Base-by-base conservation (phyloP, 192 early-diverging fungal genomes). In the Cetraspora pellucida region DNA sequence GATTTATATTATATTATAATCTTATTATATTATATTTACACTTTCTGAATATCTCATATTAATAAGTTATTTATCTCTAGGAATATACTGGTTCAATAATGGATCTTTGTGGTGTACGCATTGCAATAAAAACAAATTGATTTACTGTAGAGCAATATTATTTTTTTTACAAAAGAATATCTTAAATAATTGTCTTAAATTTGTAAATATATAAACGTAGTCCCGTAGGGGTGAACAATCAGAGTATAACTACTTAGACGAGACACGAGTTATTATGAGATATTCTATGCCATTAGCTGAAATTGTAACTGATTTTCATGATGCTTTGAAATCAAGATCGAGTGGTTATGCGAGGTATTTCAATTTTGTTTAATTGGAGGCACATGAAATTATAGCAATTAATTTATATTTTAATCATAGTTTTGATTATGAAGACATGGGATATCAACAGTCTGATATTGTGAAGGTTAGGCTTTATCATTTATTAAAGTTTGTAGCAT, bases 391-490 rank as follows among this genome's bases (percentile, higher is more conserved):
- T 69, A 73, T 28, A 28, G 11, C 21, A 44, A 25, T 11, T 7
- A 9, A 17, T n/a, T 71, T 58, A n/a, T 46, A 23, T 46, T 55
- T 66, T 1, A 27, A 77, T 30, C 23, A 63, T 45, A 89, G 88
- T 23, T 98, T 98, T 83, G 97, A 98, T 82, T 98, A 97, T 83
- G 97, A 98, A 82, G 96, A 97, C 49, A 86, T 85, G 37, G 97
- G 96, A 9, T 97, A 96, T 81, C 86, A 88, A 21, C 82, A 83
- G 13, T 89, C 95, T 11, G 95, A 97, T 74, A 86, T 99, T 68
- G 96, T 98, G 79, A 95, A 92, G 80, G 87, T 89, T 73, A 54
- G 2, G 0, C 4, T 16, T 16, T 54, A 16, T 19, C 16, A 19
- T 54, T 14, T 19, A 13, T 54, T 54, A 54, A 19, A 16, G 11